Percentiles rank a stretch among this genome's conserved stretches.
These are phyloP conservation scores for Dorcoceras hygrometricum DNA, from an alignment of 257 asterid genomes.

Conservation along the genomic window DNA sequence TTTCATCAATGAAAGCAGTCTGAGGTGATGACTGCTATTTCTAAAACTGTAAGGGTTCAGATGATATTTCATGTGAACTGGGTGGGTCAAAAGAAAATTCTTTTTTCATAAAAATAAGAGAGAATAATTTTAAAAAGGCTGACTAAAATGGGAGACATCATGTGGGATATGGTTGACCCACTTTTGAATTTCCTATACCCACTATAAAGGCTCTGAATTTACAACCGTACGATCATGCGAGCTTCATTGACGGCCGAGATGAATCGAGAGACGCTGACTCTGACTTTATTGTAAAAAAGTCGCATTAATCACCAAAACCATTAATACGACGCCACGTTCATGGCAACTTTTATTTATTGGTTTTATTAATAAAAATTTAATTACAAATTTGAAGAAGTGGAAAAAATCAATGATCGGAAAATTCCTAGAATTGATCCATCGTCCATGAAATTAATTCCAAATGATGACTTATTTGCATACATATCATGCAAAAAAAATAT, in stretches of 20 bases:
- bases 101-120: constrained; percentile 17
- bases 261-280: constrained; percentile 29
- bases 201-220: constrained; percentile 11
- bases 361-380: not conserved
- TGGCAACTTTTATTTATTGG: too few species aligned
- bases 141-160: constrained; percentile 34
- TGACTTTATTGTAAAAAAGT: not conserved
- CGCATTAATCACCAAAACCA: constrained; percentile 24
- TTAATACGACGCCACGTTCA: constrained; percentile 33
- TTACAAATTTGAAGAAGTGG: not conserved
- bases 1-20: too few species aligned
- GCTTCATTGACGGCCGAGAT: constrained; percentile 30
- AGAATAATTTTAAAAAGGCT: constrained; percentile 26
- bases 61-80: not conserved
- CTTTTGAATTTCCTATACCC: constrained; percentile 28
- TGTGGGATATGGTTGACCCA: constrained; percentile 54
- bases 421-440: not conserved
- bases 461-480: too few species aligned
- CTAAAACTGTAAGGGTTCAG: not conserved
- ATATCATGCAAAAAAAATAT: too few species aligned
- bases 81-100: not conserved
- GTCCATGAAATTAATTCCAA: too few species aligned
- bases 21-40: too few species aligned
- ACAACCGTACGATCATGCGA: constrained; percentile 29
- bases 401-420: not conserved